Evolutionary conservation across 192 early-diverging fungal genomes (phyloP), one percentile per base, ranked within the genome.

Genomic region (Backusella macrospora): DNA sequence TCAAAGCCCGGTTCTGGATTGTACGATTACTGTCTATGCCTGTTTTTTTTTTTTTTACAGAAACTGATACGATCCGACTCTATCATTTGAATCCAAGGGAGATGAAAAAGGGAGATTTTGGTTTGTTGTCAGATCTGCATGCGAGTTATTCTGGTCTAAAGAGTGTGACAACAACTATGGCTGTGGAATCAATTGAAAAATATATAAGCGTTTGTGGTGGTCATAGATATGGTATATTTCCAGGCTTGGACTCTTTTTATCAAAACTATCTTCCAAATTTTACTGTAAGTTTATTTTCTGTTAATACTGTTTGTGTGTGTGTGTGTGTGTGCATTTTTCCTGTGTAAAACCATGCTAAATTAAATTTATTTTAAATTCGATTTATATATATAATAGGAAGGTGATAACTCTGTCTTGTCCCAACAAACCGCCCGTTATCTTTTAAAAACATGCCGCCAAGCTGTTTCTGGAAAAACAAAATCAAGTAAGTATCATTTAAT

Each of bases 391-490:
- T 23, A 63, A 34, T 93, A 89, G 90, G 93, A 94, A 80, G 93
- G 93, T 62, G 93, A 94, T 76, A 94, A 94, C 84, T 90, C 91
- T 76, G 85, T 96, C 26, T 78, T 96, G 71, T 90, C 92, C 5
- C 95, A 95, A 79, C 95, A 96, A 85, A 92, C 92, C 15, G 83
- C 88, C 40, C 91, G 93, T 44, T 95, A 92, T 79, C 83, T 96
- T 34, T 66, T 93, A 73, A 92, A 89, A 76, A 86, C 86, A 44
- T 85, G 90, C 73, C 87, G 86, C 52, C 80, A 78, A 12, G 68
- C 91, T 44, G 80, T 85, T n/a, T 77, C 82, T 15, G 83, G 80
- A 49, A 86, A 85, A 82, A 73, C 77, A 34, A 77, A 78, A 16
- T 68, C 80, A n/a, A 78, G 82, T 45, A 81, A 86, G 73, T 78